These are phyloP conservation scores for Chernovozyma sophiae-reginae DNA, from an alignment of 1,139 yeast genomes.

Conservation along the genomic window DNA sequence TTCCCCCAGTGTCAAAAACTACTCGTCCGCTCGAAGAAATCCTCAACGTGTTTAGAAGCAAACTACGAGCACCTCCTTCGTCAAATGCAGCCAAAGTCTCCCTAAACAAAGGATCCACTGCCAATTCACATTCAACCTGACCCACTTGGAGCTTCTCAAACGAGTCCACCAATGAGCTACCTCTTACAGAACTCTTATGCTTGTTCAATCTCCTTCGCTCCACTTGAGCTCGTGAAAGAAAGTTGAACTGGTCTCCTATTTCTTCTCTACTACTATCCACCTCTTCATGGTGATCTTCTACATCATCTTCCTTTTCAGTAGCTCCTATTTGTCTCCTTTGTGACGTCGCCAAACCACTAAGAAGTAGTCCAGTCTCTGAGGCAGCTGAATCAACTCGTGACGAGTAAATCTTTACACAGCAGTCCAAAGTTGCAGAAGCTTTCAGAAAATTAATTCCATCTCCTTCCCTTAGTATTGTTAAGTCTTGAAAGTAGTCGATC, in stretches of 20 bases:
- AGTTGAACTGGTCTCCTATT: neutral
- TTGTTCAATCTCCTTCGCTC: neutral
- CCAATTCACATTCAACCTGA: constrained; percentile 6
- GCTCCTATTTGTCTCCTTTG: constrained; percentile 10
- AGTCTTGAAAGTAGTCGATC: constrained; percentile 72
- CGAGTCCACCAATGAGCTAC: constrained; percentile 4
- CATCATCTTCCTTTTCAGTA: constrained; percentile 25
- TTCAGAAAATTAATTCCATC: constrained; percentile 68
- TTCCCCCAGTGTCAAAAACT: constrained; percentile 7
- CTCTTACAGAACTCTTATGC: neutral
- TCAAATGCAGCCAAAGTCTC: constrained; percentile 9
- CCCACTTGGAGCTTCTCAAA: constrained; percentile 5
- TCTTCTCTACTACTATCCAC: no score
- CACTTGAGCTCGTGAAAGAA: neutral
- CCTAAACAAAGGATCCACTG: constrained; percentile 9
- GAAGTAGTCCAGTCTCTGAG: constrained; percentile 68
- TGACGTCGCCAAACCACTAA: constrained; percentile 51
- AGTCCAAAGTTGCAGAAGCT: constrained; percentile 79
- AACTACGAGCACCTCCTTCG: constrained; percentile 9
- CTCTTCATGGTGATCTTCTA: constrained; percentile 11
- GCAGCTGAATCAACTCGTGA: constrained; percentile 82
- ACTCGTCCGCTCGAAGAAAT: constrained; percentile 7
- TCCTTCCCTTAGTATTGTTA: constrained; percentile 54
- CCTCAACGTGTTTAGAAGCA: constrained; percentile 8
- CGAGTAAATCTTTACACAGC: constrained; percentile 80